These are phyloP conservation scores for Adansonia grandidieri DNA, from an alignment of 441 rosid genomes.

Conservation along the genomic window DNA sequence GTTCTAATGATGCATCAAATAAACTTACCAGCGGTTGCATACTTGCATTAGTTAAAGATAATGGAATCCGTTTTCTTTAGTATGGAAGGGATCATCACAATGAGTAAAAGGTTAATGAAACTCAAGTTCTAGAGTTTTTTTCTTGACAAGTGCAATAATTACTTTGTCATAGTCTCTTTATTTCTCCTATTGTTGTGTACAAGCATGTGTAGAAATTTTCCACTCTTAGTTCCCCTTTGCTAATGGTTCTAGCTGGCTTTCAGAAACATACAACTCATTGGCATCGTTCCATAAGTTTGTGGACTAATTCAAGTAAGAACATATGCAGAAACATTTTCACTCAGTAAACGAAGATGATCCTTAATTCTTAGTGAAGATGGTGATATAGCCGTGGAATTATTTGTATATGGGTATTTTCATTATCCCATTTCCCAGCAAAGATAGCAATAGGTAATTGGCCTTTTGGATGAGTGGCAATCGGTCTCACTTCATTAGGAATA, in stretches of 20 bases:
- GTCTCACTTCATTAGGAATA: not conserved
- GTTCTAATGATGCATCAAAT: slow-evolving; percentile 7
- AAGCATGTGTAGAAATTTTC: not conserved
- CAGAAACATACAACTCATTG: slow-evolving; percentile 4
- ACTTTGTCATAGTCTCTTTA: not conserved
- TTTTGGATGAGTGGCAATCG: not conserved
- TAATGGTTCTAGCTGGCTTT: slow-evolving; percentile 8
- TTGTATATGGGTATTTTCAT: not conserved
- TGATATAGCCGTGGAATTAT: not conserved
- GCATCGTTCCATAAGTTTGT: not conserved
- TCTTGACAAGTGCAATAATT: too few species aligned
- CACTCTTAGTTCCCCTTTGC: not conserved
- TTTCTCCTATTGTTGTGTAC: slow-evolving; percentile 1
- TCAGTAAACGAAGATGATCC: not conserved
- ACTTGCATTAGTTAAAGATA: not conserved
- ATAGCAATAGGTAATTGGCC: not conserved
- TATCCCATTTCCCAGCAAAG: not conserved
- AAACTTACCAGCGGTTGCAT: not conserved
- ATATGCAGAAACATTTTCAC: not conserved
- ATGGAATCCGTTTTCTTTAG: not conserved
- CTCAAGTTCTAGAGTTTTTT: not conserved
- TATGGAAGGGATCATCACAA: not conserved
- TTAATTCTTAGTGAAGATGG: not conserved
- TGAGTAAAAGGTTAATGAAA: not conserved
- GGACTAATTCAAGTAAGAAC: not conserved